These are phyloP conservation scores for Fraxinus anomala DNA, from an alignment of 257 asterid genomes.

Conservation along the genomic window DNA sequence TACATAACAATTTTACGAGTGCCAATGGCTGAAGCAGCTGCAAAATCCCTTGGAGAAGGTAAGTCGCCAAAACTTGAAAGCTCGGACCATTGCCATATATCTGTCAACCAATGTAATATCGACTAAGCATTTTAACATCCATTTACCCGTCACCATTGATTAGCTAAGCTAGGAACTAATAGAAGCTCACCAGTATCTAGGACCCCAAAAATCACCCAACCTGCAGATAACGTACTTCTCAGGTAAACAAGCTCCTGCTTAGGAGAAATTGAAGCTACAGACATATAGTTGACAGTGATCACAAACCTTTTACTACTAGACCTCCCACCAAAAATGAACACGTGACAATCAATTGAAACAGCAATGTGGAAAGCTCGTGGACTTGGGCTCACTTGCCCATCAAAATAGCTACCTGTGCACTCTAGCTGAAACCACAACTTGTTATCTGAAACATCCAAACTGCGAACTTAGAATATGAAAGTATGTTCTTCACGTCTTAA, in stretches of 20 bases:
- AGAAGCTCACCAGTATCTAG: conserved; percentile 82
- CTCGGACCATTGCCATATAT: conserved; percentile 99
- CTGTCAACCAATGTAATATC: conserved; percentile 42
- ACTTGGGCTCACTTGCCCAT: conserved; percentile 78
- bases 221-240: conserved; percentile 47
- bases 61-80: conserved; percentile 95
- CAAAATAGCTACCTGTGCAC: conserved; percentile 78
- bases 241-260: conserved; percentile 23
- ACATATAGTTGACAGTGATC: conserved; percentile 16
- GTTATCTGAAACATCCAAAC: conserved; percentile 62
- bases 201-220: conserved; percentile 99
- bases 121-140: conserved; percentile 14
- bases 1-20: conserved; percentile 88
- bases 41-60: conserved; percentile 94
- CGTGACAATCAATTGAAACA: conserved; percentile 84
- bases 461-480: conserved; percentile 16
- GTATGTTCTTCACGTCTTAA: not conserved
- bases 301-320: conserved; percentile 77
- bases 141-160: conserved; percentile 9
- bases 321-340: conserved; percentile 97
- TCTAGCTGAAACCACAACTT: conserved; percentile 89
- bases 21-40: conserved; percentile 93
- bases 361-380: conserved; percentile 93
- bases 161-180: conserved; percentile 15
- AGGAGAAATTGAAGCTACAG: conserved; percentile 21